Percentiles rank a stretch among this genome's conserved stretches.
phyloP scores from a whole-genome alignment of 768 basidiomycete species.

The Auricularia heimuer region DNA sequence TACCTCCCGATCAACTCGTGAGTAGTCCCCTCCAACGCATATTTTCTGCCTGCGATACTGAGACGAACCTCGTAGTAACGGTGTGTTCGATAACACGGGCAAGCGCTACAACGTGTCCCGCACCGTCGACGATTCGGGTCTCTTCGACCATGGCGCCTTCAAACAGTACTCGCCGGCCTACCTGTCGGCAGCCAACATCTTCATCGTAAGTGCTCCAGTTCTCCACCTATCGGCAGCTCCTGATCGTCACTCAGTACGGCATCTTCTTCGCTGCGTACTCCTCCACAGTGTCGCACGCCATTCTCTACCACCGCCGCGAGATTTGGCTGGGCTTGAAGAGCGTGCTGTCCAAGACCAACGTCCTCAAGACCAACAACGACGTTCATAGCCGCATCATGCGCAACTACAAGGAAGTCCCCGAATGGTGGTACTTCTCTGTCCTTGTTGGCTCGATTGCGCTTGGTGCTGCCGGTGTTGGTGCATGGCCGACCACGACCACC shows the following conservation, averaged over 20 bases:
- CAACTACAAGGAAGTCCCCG: constrained; percentile 46
- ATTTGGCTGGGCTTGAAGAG: constrained; percentile 42
- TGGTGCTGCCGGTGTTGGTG: constrained; percentile 22
- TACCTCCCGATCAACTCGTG: constrained; percentile 33
- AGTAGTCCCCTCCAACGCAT: constrained; percentile 4
- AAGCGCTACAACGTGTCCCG: constrained; percentile 29
- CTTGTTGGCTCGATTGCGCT: constrained; percentile 21
- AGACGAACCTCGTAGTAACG: constrained; percentile 19
- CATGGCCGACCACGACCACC: constrained; percentile 18
- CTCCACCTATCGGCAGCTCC: neutral
- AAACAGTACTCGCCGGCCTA: constrained; percentile 17
- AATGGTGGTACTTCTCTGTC: constrained; percentile 45
- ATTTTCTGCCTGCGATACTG: too few species aligned
- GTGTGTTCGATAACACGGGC: constrained; percentile 34
- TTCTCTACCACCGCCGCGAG: constrained; percentile 50
- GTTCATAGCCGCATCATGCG: constrained; percentile 53
- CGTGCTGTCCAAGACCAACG: constrained; percentile 23
- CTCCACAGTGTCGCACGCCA: constrained; percentile 29
- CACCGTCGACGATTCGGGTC: constrained; percentile 22
- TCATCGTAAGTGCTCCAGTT: neutral
- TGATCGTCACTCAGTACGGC: neutral
- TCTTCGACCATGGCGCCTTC: constrained; percentile 6
- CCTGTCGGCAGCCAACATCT: constrained; percentile 16
- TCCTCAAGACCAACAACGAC: constrained; percentile 24
- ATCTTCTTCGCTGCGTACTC: constrained; percentile 32